phyloP scores from a whole-genome alignment of 352 stramenopile genomes.

The Elongisporangium undulatum region DNA sequence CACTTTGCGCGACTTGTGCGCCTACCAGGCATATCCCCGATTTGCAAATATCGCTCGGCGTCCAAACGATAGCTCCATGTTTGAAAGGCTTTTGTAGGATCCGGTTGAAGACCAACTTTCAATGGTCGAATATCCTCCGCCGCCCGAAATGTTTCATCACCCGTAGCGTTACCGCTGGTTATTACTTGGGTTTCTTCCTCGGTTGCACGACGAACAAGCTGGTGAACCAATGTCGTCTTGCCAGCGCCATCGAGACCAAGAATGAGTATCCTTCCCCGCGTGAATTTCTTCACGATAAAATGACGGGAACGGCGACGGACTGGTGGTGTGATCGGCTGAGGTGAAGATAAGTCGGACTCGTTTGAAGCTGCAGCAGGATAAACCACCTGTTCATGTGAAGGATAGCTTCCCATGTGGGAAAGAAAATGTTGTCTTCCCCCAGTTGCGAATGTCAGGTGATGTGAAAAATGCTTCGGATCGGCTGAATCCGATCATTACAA shows the following conservation, averaged over 20 bases:
- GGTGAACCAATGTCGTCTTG: constrained; percentile 53
- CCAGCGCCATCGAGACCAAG: constrained; percentile 52
- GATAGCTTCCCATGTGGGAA: constrained; percentile 30
- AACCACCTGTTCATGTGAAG: constrained; percentile 25
- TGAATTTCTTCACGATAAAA: constrained; percentile 26
- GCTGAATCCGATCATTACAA: no score
- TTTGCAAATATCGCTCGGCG: constrained; percentile 34
- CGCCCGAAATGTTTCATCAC: no score
- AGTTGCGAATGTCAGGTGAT: no score
- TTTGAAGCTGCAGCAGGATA: constrained; percentile 4
- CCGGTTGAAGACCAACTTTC: constrained; percentile 7
- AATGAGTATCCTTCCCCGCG: constrained; percentile 35
- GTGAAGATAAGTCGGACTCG: background rate
- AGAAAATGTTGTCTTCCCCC: background rate
- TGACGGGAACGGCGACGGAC: constrained; percentile 4
- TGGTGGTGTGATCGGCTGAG: background rate
- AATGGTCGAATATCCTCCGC: constrained; percentile 4
- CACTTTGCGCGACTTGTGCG: constrained; percentile 28
- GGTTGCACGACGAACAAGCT: constrained; percentile 25
- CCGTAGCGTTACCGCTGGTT: background rate
- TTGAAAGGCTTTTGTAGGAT: constrained; percentile 19
- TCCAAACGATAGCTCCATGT: constrained; percentile 35
- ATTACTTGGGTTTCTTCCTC: constrained; percentile 16
- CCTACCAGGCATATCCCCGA: constrained; percentile 39
- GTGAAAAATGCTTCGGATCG: no score